phyloP scores from a whole-genome alignment of 306 rosid genomes.

The Myrica gale region DNA sequence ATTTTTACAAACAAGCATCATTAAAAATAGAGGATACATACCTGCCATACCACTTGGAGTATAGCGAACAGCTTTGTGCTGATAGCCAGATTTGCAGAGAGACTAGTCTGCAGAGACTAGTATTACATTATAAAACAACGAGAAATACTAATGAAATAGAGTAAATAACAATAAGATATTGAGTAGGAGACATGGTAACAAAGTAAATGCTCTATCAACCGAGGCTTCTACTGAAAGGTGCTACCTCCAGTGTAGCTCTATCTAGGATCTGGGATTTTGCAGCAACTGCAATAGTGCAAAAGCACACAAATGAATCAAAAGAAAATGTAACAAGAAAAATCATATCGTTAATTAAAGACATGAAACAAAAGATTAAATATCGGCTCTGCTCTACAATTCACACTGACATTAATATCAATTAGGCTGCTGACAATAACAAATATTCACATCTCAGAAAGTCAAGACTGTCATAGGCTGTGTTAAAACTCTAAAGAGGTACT shows the following conservation, averaged over 20 bases:
- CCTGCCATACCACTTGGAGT: slow-evolving; percentile 52
- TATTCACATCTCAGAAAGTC: background rate
- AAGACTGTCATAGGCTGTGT: background rate
- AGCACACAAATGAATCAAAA: background rate
- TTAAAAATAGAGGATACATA: slow-evolving; percentile 2
- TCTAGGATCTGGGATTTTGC: slow-evolving; percentile 24
- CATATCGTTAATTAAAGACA: background rate
- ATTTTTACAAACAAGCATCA: background rate
- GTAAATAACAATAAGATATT: background rate
- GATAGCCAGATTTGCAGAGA: slow-evolving; percentile 34
- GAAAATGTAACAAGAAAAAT: background rate
- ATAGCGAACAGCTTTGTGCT: slow-evolving; percentile 42
- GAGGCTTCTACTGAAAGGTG: background rate
- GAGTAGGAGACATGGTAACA: background rate
- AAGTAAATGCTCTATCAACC: background rate
- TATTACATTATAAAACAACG: background rate
- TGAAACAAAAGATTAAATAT: background rate
- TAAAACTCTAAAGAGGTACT: no score
- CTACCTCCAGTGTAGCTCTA: slow-evolving; percentile 30
- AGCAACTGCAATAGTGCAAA: slow-evolving; percentile 18
- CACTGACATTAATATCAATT: background rate
- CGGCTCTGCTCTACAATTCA: background rate
- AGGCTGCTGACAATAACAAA: background rate
- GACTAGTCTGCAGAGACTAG: slow-evolving; percentile 28
- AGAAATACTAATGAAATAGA: no score